Conservation (phyloP, 2,329 filamentous ascomycete species). For the Colletotrichum tabaci region DNA sequence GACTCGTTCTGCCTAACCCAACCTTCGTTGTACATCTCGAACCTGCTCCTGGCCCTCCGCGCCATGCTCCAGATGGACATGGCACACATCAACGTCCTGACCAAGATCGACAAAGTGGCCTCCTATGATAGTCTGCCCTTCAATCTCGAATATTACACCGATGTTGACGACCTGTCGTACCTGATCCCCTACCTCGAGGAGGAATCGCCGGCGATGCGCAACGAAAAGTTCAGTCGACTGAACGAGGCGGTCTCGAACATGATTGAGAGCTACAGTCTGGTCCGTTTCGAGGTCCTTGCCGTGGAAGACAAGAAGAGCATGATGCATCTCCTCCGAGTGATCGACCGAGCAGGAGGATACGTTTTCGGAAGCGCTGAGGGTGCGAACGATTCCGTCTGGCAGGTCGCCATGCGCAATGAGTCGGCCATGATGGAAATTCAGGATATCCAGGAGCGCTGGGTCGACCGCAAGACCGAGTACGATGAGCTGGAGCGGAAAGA, state of each 20-base stretch:
- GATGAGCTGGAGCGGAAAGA: conserved; percentile 84
- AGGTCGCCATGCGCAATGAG: conserved; percentile 88
- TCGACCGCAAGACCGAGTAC: conserved; percentile 90
- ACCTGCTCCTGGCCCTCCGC: conserved; percentile 90
- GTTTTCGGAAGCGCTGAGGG: conserved; percentile 92
- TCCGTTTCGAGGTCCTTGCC: conserved; percentile 92
- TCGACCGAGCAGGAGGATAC: conserved; percentile 94
- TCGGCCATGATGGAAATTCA: conserved; percentile 83
- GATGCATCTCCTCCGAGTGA: conserved; percentile 90
- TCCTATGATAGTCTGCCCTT: conserved; percentile 91
- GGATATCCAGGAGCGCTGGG: conserved; percentile 96
- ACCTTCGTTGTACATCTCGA: conserved; percentile 95
- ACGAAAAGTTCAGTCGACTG: conserved; percentile 84
- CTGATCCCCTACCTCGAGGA: conserved; percentile 84
- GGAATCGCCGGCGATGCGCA: conserved; percentile 79
- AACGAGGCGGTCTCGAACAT: conserved; percentile 90
- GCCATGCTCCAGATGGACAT: conserved; percentile 99
- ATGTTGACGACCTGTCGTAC: conserved; percentile 93
- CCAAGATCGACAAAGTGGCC: conserved; percentile 95
- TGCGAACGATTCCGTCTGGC: conserved; percentile 97
- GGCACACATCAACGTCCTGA: conserved; percentile 94
- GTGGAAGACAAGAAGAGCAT: conserved; percentile 98
- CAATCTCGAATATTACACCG: conserved; percentile 97
- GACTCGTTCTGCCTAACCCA: conserved; percentile 95
- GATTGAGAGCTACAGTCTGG: conserved; percentile 90